A percentile compares a stretch with the other conserved stretches of the same genome.
Conservation (phyloP, 768 basidiomycete genomes). For the Tulasnella sp. region DNA sequence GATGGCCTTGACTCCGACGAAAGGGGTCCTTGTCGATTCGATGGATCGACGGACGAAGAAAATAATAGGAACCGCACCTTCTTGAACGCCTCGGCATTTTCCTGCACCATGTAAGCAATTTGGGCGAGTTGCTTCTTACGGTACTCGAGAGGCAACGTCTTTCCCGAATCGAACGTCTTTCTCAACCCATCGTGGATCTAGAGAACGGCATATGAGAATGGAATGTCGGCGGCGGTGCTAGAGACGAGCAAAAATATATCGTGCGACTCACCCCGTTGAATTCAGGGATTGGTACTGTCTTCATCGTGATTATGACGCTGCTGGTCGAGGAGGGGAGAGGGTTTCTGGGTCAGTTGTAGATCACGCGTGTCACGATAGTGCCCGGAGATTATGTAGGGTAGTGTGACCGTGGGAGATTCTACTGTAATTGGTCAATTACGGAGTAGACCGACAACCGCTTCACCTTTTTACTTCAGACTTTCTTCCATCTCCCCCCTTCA, state of each 20-base stretch:
- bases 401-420: background rate
- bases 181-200: constrained; percentile 8
- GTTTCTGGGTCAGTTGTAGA: background rate
- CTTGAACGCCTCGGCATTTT: background rate
- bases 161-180: background rate
- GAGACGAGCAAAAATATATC: background rate
- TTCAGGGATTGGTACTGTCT: background rate
- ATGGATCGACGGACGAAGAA: background rate
- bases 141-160: background rate
- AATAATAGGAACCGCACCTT: background rate
- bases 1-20: background rate
- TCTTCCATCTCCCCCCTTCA: background rate
- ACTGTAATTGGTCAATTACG: background rate
- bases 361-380: background rate
- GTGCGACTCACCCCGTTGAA: background rate
- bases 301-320: background rate
- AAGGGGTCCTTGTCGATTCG: background rate
- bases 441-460: background rate
- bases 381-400: background rate
- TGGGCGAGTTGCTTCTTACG: constrained; percentile 6
- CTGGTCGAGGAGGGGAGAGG: background rate
- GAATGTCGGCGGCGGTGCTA: background rate
- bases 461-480: background rate
- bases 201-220: background rate
- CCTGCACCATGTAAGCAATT: constrained; percentile 1